Base-by-base conservation (phyloP, 371 early-diverging fungal genomes). In the Zancudomyces culisetae region DNA sequence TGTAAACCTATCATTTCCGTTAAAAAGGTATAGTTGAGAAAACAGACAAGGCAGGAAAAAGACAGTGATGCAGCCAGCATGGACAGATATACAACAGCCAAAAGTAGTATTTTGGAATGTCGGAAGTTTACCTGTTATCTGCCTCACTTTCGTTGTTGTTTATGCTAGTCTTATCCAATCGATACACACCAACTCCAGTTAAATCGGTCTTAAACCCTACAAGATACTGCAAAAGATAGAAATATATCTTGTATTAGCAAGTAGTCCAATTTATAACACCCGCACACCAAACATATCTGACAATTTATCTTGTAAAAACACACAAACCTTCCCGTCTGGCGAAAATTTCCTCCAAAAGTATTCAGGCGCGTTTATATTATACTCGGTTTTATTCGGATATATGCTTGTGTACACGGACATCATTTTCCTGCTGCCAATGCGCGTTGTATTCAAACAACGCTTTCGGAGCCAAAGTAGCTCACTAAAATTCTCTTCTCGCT, bases 331-430 rank as follows among this genome's bases (percentile, higher is more conserved):
- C 27, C 67, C 67, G 42, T 66, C 67, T 0, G 67, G 68, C 1
- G 67, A 58, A 49, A 66, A 66, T 43, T 67, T 60, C 21, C 63
- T 57, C 26, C 62, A 68, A 48, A 52, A 45, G 50, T 62, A 61
- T 61, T 66, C 67, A 10, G 64, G 58, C 0, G 62, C 49, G 28
- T 66, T 62, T 46, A 68, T 56, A 27, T 64, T 58, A 59, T 61
- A 56, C 10, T 61, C 19, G 13, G 67, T 59, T 45, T 56, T 50
- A 49, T 66, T 63, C 27, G 67, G 67, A 30, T 66, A 66, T 1
- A 66, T n/a, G 19, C 41, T 54, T 27, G 57, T 43, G 24, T 56
- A 58, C 8, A 49, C 53, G 2, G 26, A 43, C 24, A 51, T 26
- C 20, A 51, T 43, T 1, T 48, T 28, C 3, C 29, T 29, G 8